Evolutionary conservation across 2,329 filamentous ascomycete species (phyloP), one percentile per base, ranked within the genome.

Genomic region (Apiospora sp.): DNA sequence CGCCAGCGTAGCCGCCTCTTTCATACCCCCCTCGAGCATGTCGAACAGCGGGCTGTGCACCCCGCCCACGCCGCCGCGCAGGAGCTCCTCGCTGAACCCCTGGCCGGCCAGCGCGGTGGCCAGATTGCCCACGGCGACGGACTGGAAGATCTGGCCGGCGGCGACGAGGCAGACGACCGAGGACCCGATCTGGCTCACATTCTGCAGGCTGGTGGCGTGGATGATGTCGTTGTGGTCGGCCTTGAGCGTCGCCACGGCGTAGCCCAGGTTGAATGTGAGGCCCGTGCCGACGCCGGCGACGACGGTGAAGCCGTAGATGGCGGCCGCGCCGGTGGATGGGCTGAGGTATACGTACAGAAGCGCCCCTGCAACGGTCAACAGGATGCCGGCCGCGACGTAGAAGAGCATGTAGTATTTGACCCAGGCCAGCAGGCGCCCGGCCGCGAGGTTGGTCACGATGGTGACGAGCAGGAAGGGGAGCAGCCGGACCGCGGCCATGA

Each of bases 131-230:
- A 69, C 64, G n/a, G 71, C 71, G 34, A 43, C 46, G 48, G 79
- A 80, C 72, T 76, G 69, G 54, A 81, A 77, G 64, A 80, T 73
- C 51, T 76, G 77, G n/a, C 77, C 77, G 4, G 73, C 76, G 43
- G 75, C 71, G 22, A 73, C 71, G 41, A 70, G 73, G 58, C 73
- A 72, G 67, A 80, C 71, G 14, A 73, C 73, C 58, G 74, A 75
- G 22, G 70, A 58, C 58, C 75, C 78, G 27, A 79, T 77, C 74
- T 81, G 79, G 19, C n/a, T n/a, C n/a, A 81, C 58, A 67, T 81
- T 82, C 71, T 79, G 78, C 41, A 82, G 48, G n/a, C n/a, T 75
- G 72, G 80, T 75, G 41, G 72, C 75, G 67, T 75, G 69, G 68
- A 75, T 75, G 3, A 75, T 71, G 44, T 77, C 73, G 2, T 71